phyloP scores from a whole-genome alignment of 75 land plant genomes.

The Adiantum capillusveneris region DNA sequence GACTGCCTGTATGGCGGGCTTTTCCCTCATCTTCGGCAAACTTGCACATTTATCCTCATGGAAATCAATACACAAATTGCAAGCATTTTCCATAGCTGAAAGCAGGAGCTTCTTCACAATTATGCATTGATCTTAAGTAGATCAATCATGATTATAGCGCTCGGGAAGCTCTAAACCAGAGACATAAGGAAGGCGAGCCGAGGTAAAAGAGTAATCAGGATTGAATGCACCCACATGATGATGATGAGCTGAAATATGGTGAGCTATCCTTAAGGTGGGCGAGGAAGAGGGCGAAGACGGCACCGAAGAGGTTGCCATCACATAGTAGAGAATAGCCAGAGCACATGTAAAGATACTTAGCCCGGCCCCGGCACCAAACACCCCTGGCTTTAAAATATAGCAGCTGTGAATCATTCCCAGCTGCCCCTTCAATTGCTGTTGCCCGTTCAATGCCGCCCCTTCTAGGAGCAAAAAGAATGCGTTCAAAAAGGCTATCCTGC shows the following conservation, averaged over 20 bases:
- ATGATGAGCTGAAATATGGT: background rate
- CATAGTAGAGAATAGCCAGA: background rate
- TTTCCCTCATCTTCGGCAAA: no score
- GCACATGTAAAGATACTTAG: background rate
- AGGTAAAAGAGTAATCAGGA: background rate
- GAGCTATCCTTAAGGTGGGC: background rate
- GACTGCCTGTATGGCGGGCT: no score
- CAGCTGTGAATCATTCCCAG: conserved; percentile 3
- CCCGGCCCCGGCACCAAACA: conserved; percentile 3
- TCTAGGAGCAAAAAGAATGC: conserved; percentile 4
- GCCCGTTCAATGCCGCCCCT: conserved; percentile 3
- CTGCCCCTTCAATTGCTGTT: conserved; percentile 2
- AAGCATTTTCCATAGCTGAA: no score
- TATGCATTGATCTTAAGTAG: no score
- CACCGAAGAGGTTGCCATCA: background rate
- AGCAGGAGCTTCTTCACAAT: no score
- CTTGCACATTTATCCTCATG: no score
- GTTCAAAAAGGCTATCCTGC: conserved; percentile 2
- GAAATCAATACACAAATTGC: no score
- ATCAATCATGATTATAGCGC: background rate
- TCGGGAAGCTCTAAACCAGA: conserved; percentile 4
- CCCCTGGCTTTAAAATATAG: conserved; percentile 6
- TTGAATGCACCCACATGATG: background rate
- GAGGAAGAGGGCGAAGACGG: background rate
- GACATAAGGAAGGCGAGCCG: background rate